phyloP scores from a whole-genome alignment of 75 land plant genomes.

The Pinus taeda region DNA sequence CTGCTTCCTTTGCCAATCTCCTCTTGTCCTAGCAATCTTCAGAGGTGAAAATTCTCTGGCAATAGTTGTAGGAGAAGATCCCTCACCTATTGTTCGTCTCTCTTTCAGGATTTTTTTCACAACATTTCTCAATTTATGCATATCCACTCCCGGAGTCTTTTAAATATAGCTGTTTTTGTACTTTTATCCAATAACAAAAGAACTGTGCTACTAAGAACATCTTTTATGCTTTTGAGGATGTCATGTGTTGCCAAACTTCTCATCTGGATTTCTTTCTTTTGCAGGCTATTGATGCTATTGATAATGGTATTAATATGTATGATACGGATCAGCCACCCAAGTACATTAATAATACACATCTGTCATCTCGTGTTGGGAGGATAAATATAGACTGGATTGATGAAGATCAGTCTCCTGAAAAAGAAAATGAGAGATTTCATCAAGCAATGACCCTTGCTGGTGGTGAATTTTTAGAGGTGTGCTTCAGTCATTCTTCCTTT shows the following conservation, averaged over 20 bases:
- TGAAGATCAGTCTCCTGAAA: slow-evolving; percentile 82
- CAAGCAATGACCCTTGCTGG: slow-evolving; percentile 83
- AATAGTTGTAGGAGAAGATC: no score
- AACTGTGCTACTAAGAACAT: neutral
- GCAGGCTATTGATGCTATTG: slow-evolving; percentile 96
- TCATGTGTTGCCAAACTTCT: neutral
- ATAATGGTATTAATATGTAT: slow-evolving; percentile 90
- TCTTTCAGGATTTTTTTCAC: no score
- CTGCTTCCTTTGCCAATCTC: no score
- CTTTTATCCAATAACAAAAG: neutral
- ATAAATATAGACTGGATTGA: slow-evolving; percentile 90
- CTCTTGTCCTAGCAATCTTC: no score
- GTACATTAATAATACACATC: slow-evolving; percentile 75
- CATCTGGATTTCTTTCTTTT: neutral
- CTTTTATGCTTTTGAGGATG: neutral
- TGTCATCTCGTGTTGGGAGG: slow-evolving; percentile 82
- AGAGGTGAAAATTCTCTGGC: no score
- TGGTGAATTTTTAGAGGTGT: slow-evolving; percentile 82
- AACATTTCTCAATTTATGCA: no score
- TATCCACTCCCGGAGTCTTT: neutral
- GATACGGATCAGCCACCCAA: slow-evolving; percentile 81
- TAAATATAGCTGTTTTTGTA: neutral
- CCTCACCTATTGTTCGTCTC: no score
- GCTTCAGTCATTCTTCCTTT: slow-evolving; percentile 2
- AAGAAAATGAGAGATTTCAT: slow-evolving; percentile 80